phyloP scores from a whole-genome alignment of 768 basidiomycete genomes.

The Epithele typhae region DNA sequence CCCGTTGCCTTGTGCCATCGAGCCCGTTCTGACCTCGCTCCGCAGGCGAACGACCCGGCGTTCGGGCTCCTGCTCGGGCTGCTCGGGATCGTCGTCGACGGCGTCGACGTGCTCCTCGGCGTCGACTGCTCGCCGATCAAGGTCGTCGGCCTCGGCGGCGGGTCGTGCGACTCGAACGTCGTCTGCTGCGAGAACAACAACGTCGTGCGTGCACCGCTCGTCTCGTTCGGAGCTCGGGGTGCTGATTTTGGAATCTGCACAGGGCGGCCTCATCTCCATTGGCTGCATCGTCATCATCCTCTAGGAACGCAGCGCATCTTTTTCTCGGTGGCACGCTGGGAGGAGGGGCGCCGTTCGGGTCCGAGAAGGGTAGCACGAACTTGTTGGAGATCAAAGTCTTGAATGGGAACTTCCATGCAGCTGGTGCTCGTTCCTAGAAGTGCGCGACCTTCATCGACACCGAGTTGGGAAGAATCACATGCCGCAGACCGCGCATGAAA shows the following conservation, averaged over 20 bases:
- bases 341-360: too few relatives aligned
- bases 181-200: constrained; percentile 16
- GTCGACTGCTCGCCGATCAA: constrained; percentile 15
- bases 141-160: constrained; percentile 8
- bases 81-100: constrained; percentile 11
- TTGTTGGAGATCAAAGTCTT: too few relatives aligned
- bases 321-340: too few relatives aligned
- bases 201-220: constrained; percentile 3
- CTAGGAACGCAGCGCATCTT: not conserved
- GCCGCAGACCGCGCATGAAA: too few relatives aligned
- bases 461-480: too few relatives aligned
- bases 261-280: constrained; percentile 17
- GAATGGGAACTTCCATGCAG: too few relatives aligned
- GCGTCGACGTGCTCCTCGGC: constrained; percentile 10
- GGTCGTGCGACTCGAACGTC: constrained; percentile 1
- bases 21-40: too few relatives aligned
- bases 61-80: constrained; percentile 6
- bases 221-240: too few relatives aligned
- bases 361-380: too few relatives aligned
- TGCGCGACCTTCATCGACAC: too few relatives aligned
- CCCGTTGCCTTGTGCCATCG: not conserved
- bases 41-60: constrained; percentile 2
- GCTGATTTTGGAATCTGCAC: not conserved
- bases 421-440: too few relatives aligned
- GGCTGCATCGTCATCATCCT: constrained; percentile 15